phyloP scores from a whole-genome alignment of 1,139 yeast genomes.

The Wickerhamiella infanticola region DNA sequence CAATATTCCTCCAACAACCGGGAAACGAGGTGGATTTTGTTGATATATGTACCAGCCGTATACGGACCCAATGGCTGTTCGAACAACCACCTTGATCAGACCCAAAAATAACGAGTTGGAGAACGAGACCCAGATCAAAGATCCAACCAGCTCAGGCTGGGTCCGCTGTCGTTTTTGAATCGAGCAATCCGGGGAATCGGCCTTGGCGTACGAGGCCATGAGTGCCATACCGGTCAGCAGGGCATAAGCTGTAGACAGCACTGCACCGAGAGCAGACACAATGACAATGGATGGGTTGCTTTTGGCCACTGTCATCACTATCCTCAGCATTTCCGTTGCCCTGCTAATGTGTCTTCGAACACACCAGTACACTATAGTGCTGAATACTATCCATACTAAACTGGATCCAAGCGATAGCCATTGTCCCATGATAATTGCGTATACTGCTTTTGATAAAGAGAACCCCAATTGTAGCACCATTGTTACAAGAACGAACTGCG shows the following conservation, averaged over 20 bases:
- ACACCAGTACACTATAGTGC: constrained; percentile 63
- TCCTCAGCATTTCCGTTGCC: constrained; percentile 58
- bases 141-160: constrained; percentile 49
- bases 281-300: constrained; percentile 52
- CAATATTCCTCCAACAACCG: constrained; percentile 68
- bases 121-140: constrained; percentile 53
- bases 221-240: constrained; percentile 50
- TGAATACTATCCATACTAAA: constrained; percentile 35
- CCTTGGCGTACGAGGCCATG: constrained; percentile 51
- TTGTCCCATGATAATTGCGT: constrained; percentile 41
- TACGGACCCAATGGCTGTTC: constrained; percentile 70
- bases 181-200: constrained; percentile 33
- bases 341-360: constrained; percentile 55
- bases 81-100: constrained; percentile 71
- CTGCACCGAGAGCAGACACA: constrained; percentile 48
- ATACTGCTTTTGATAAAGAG: constrained; percentile 63
- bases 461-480: constrained; percentile 50
- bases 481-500: constrained; percentile 53
- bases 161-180: constrained; percentile 54
- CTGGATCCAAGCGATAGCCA: constrained; percentile 73
- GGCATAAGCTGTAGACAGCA: constrained; percentile 50
- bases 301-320: constrained; percentile 63
- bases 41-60: constrained; percentile 88
- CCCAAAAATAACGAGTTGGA: constrained; percentile 81
- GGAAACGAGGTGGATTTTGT: constrained; percentile 56